These are phyloP conservation scores for Cunninghamia lanceolata DNA, from an alignment of 75 land plant species.

Conservation along the genomic window DNA sequence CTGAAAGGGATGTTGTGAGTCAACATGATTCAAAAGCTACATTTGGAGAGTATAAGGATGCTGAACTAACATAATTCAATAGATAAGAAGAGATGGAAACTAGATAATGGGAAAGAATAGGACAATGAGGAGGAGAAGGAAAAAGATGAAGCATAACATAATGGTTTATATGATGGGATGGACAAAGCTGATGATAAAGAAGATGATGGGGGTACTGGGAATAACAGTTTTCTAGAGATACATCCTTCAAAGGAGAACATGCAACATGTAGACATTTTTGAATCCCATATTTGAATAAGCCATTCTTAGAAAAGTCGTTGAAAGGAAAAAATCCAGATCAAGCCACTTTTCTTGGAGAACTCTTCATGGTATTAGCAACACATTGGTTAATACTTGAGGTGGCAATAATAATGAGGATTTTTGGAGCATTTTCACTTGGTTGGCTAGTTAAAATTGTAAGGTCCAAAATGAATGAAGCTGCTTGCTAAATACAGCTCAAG, in stretches of 20 bases:
- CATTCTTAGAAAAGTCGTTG: slow-evolving; percentile 31
- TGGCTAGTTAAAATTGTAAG: slow-evolving; percentile 69
- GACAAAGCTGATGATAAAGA: background rate
- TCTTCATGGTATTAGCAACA: slow-evolving; percentile 53
- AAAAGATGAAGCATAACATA: background rate
- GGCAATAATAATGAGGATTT: slow-evolving; percentile 22
- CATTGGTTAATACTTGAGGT: slow-evolving; percentile 43
- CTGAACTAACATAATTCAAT: slow-evolving; percentile 7
- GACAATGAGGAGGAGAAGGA: slow-evolving; percentile 8
- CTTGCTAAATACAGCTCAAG: slow-evolving; percentile 54
- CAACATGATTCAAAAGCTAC: background rate
- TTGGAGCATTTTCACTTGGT: slow-evolving; percentile 26
- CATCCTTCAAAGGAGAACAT: slow-evolving; percentile 10
- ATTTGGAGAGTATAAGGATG: background rate
- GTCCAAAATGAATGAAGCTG: slow-evolving; percentile 42
- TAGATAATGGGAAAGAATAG: background rate
- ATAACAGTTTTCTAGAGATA: slow-evolving; percentile 4
- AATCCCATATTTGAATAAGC: slow-evolving; percentile 18
- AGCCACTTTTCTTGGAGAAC: slow-evolving; percentile 50
- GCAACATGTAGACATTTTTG: slow-evolving; percentile 7
- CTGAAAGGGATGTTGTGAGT: background rate
- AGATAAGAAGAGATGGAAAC: background rate
- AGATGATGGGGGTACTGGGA: slow-evolving; percentile 6
- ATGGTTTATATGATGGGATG: slow-evolving; percentile 1
- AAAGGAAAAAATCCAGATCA: slow-evolving; percentile 30